Evolutionary conservation across 1,284 basidiomycete genomes (phyloP).

Genomic region (Austroboletus novae-zelandiae): DNA sequence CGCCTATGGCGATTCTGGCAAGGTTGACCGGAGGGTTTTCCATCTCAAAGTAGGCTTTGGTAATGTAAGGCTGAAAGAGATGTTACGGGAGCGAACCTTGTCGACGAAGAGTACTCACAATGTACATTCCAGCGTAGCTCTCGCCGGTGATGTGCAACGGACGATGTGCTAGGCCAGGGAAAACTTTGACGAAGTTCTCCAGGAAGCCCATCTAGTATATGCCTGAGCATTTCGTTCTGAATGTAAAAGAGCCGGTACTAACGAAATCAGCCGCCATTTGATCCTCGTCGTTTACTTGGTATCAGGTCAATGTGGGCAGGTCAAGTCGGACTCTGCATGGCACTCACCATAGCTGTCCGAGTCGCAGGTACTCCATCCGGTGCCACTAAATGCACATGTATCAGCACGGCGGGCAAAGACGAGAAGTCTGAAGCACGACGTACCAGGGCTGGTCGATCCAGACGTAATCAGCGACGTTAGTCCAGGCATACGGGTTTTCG

Average conservation of each 20-base stretch:
- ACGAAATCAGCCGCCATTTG: slow-evolving; percentile 72
- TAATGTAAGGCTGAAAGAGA: slow-evolving; percentile 61
- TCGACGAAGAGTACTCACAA: slow-evolving; percentile 39
- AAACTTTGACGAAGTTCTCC: slow-evolving; percentile 62
- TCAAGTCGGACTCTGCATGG: neutral
- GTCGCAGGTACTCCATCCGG: slow-evolving; percentile 66
- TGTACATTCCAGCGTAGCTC: slow-evolving; percentile 66
- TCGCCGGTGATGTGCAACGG: slow-evolving; percentile 64
- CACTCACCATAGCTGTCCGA: slow-evolving; percentile 52
- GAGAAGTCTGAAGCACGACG: slow-evolving; percentile 22
- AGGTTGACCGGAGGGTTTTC: slow-evolving; percentile 66
- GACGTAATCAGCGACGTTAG: slow-evolving; percentile 60
- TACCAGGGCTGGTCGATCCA: slow-evolving; percentile 77
- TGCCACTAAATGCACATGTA: slow-evolving; percentile 41
- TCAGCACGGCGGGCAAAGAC: neutral
- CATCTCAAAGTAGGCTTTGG: slow-evolving; percentile 63
- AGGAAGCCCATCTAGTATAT: slow-evolving; percentile 61
- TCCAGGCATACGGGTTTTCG: slow-evolving; percentile 56
- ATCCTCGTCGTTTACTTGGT: slow-evolving; percentile 59
- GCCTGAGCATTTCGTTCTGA: neutral
- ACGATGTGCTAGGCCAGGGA: slow-evolving; percentile 57
- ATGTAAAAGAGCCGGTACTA: slow-evolving; percentile 20
- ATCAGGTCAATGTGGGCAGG: slow-evolving; percentile 1
- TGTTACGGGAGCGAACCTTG: slow-evolving; percentile 2
- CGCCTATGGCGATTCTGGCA: slow-evolving; percentile 65